Percentiles rank a stretch among this genome's conserved stretches.
These are phyloP conservation scores for Fusarium keratoplasticum DNA, from an alignment of 2,329 filamentous ascomycete species.

Conservation along the genomic window DNA sequence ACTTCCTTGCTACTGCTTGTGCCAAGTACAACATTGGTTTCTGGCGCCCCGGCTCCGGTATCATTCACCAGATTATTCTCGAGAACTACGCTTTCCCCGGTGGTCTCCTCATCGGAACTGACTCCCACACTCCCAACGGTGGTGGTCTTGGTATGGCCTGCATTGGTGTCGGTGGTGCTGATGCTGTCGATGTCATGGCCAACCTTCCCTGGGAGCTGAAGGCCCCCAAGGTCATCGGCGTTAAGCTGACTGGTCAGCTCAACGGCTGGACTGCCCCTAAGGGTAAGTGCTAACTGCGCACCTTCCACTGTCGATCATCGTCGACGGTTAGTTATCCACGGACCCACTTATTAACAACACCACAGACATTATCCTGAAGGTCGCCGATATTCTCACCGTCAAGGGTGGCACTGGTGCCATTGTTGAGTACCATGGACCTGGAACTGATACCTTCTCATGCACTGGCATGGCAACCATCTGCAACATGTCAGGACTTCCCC, in stretches of 20 bases:
- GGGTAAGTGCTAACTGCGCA: conserved; percentile 64
- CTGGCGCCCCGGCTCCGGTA: conserved; percentile 98
- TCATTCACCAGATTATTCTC: conserved; percentile 98
- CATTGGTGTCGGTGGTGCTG: conserved; percentile 97
- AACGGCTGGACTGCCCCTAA: conserved; percentile 95
- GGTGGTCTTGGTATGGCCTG: conserved; percentile 95
- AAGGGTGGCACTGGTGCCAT: conserved; percentile 97
- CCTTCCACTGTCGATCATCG: neutral
- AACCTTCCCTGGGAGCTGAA: conserved; percentile 98
- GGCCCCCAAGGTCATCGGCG: conserved; percentile 96
- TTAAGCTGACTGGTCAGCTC: conserved; percentile 90
- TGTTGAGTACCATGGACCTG: conserved; percentile 73
- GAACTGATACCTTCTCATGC: conserved; percentile 78
- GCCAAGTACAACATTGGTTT: conserved; percentile 99
- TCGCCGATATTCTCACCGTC: conserved; percentile 95
- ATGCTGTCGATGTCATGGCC: conserved; percentile 98
- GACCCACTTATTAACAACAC: conserved; percentile 10
- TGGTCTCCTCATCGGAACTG: conserved; percentile 96
- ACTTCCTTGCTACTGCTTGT: conserved; percentile 93
- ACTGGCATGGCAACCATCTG: conserved; percentile 90
- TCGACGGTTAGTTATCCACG: neutral
- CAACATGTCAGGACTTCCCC: conserved; percentile 66
- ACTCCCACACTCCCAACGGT: conserved; percentile 97
- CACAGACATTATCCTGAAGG: conserved; percentile 93
- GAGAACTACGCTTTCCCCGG: conserved; percentile 99